Percentiles rank a stretch among this genome's conserved stretches.
These are phyloP conservation scores for Lipomyces chichibuensis DNA, from an alignment of 805 yeast genomes.

Conservation along the genomic window DNA sequence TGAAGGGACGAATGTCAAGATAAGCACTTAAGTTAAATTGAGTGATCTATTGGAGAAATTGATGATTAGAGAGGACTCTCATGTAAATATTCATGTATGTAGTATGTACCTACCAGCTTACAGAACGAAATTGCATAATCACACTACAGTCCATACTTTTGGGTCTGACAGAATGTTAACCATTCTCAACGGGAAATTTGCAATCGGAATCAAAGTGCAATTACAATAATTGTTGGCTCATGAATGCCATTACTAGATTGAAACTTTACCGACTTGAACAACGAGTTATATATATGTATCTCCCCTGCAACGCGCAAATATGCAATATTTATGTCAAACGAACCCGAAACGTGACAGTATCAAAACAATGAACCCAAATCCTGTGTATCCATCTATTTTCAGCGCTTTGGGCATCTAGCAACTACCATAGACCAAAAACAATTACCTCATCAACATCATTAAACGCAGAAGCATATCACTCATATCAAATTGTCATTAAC, in stretches of 20 bases:
- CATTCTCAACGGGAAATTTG: too few species aligned
- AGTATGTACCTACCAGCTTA: background rate
- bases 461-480: background rate
- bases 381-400: background rate
- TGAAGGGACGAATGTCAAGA: conserved; percentile 32
- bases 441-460: background rate
- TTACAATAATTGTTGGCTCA: too few species aligned
- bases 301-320: background rate
- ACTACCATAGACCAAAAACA: background rate
- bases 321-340: background rate
- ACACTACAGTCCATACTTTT: too few species aligned
- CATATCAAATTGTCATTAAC: background rate
- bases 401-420: background rate
- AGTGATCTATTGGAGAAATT: background rate
- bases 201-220: too few species aligned
- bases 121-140: background rate
- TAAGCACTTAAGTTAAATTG: background rate
- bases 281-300: background rate
- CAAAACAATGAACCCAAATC: background rate
- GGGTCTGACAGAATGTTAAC: too few species aligned
- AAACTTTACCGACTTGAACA: background rate
- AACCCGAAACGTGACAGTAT: background rate
- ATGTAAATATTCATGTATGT: background rate
- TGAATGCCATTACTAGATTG: too few species aligned
- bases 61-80: background rate